Conservation (phyloP, 176 grass and related monocot genomes). For the Musa beccarii region DNA sequence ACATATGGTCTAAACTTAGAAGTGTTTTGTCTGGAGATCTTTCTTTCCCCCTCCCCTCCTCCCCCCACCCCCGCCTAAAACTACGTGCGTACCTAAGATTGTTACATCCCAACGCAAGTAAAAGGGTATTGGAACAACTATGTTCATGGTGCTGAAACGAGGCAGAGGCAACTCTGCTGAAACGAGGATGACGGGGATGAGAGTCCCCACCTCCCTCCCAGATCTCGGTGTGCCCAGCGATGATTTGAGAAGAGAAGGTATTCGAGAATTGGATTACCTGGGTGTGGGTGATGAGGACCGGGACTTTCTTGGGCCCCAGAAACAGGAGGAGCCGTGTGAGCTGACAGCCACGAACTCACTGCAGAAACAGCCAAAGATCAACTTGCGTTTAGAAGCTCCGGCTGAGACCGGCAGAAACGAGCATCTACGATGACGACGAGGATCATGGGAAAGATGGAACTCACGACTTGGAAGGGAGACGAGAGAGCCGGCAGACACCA, state of each 20-base stretch:
- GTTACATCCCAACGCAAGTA: not conserved
- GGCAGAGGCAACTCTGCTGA: too few species aligned
- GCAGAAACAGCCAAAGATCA: not conserved
- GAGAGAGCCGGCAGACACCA: not conserved
- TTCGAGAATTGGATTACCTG: not conserved
- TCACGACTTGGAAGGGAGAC: slow-evolving; percentile 9
- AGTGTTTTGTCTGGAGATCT: too few species aligned
- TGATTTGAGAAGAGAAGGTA: not conserved
- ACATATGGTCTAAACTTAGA: not conserved
- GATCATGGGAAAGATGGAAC: not conserved
- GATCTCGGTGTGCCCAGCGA: not conserved
- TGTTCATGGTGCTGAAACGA: too few species aligned
- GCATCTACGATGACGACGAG: not conserved
- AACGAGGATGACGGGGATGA: not conserved
- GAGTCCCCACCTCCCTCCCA: not conserved
- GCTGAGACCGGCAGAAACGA: too few species aligned
- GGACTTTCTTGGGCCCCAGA: not conserved
- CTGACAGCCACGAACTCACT: slow-evolving; percentile 9
- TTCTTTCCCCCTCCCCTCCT: too few species aligned
- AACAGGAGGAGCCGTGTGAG: not conserved
- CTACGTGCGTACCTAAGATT: not conserved
- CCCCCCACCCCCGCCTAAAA: too few species aligned
- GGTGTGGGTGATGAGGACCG: not conserved
- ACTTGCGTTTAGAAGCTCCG: too few species aligned
- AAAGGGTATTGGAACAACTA: not conserved